Percentiles rank a stretch among this genome's conserved stretches.
phyloP scores from a whole-genome alignment of 73 alveolate genomes.

The Symbiodinium natans region DNA sequence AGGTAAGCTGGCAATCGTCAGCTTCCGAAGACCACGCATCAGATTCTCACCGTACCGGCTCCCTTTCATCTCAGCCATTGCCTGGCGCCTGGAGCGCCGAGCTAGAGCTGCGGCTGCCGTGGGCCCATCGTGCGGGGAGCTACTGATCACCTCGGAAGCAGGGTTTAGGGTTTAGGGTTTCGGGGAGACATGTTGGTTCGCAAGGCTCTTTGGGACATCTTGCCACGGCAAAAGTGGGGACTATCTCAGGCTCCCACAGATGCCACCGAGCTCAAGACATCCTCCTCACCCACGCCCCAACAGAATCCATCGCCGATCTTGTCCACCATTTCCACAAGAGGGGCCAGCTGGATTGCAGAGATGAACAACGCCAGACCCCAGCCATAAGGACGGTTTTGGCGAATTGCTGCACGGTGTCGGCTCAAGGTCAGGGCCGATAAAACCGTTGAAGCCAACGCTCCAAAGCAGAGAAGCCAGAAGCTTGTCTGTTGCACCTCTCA shows the following conservation, averaged over 20 bases:
- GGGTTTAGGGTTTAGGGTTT: not conserved
- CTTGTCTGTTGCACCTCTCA: constrained; percentile 23
- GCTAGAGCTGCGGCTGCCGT: not conserved
- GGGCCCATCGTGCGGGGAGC: constrained; percentile 17
- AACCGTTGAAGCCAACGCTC: constrained; percentile 66
- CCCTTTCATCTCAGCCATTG: constrained; percentile 59
- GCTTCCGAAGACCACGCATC: constrained; percentile 80
- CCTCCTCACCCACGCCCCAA: constrained; percentile 81
- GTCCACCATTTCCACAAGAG: constrained; percentile 77
- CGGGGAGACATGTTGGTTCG: too few species aligned
- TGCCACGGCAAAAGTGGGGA: too few species aligned
- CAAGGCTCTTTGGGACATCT: too few species aligned
- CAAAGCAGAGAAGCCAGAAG: constrained; percentile 58
- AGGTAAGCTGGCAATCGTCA: constrained; percentile 71
- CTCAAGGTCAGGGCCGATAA: constrained; percentile 60
- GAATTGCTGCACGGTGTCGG: constrained; percentile 58
- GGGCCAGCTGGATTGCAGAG: constrained; percentile 53
- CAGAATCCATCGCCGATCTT: constrained; percentile 72
- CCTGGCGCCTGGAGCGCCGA: constrained; percentile 13
- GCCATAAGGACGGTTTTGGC: constrained; percentile 78
- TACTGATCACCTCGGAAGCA: not conserved
- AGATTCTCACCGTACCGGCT: constrained; percentile 80
- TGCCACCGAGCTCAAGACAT: not conserved
- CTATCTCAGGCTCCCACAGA: not conserved
- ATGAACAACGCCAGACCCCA: constrained; percentile 63